Evolutionary conservation across 192 early-diverging fungal genomes (phyloP).

Genomic region (Rhizophagus clarus): DNA sequence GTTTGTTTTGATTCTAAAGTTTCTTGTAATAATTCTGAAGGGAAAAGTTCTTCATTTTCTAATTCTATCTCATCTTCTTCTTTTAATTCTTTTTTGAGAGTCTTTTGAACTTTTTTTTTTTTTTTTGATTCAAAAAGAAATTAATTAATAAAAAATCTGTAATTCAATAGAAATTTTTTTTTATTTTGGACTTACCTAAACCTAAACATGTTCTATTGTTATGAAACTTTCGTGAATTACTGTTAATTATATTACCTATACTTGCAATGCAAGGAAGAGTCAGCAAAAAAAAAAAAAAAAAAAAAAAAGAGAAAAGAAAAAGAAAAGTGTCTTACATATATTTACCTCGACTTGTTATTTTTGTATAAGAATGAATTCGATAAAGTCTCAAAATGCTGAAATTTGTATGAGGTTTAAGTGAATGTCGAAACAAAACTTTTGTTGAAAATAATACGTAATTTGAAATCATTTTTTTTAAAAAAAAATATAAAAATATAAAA

Average conservation of each 20-base stretch:
- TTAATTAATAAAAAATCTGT: neutral
- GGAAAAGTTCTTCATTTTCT: constrained; percentile 11
- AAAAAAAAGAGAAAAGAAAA: neutral
- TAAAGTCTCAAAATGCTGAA: neutral
- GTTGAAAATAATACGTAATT: neutral
- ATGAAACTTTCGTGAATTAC: neutral
- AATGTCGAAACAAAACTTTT: neutral
- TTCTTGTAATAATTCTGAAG: neutral
- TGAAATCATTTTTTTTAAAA: neutral
- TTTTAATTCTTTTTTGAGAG: constrained; percentile 30
- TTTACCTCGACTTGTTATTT: neutral
- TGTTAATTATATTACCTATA: neutral
- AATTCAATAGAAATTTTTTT: no score
- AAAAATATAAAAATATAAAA: neutral
- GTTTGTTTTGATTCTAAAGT: neutral
- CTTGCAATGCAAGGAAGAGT: neutral
- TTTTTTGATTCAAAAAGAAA: neutral
- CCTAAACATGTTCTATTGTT: constrained; percentile 16
- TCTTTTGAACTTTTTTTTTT: neutral
- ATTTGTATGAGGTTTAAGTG: neutral
- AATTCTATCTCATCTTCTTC: neutral
- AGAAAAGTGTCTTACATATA: neutral
- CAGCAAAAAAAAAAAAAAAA: neutral
- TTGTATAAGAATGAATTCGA: neutral
- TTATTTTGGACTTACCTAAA: neutral